Percentiles rank a stretch among this genome's conserved stretches.
phyloP scores from a whole-genome alignment of 306 rosid genomes.

The Trifolium dubium region DNA sequence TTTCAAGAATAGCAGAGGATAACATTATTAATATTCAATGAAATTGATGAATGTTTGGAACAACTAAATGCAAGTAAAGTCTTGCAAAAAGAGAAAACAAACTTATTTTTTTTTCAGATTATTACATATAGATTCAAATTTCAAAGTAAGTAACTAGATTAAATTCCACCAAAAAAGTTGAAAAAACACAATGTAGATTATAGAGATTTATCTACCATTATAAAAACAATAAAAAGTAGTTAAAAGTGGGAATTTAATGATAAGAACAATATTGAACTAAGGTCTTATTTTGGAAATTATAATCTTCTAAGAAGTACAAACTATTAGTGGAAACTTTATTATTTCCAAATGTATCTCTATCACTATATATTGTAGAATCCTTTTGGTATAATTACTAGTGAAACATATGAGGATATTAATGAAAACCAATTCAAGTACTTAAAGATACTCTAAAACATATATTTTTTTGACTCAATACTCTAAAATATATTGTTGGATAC shows the following conservation, averaged over 20 bases:
- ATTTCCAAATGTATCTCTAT: not conserved
- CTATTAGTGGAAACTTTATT: not conserved
- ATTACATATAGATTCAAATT: too few species aligned
- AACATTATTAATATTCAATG: constrained; percentile 8
- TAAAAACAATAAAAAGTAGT: not conserved
- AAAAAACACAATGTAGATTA: too few species aligned
- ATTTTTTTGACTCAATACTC: too few species aligned
- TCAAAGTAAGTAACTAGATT: too few species aligned
- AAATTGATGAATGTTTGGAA: constrained; percentile 15
- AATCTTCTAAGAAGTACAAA: not conserved
- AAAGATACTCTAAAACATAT: not conserved
- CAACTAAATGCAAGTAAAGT: not conserved
- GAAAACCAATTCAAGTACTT: not conserved
- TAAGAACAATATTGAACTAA: not conserved
- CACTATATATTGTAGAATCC: not conserved
- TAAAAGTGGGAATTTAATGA: not conserved
- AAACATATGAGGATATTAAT: not conserved
- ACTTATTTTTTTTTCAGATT: too few species aligned
- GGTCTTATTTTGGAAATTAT: not conserved
- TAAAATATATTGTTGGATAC: not conserved
- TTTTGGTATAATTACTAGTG: not conserved
- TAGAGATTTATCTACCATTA: not conserved
- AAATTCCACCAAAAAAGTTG: too few species aligned
- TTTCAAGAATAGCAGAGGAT: constrained; percentile 23
- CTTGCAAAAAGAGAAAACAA: not conserved